A percentile compares a stretch with the other conserved stretches of the same genome.
Evolutionary conservation across 2,329 filamentous ascomycete genomes (phyloP).

Genomic region (Ophiostoma tasmaniense): DNA sequence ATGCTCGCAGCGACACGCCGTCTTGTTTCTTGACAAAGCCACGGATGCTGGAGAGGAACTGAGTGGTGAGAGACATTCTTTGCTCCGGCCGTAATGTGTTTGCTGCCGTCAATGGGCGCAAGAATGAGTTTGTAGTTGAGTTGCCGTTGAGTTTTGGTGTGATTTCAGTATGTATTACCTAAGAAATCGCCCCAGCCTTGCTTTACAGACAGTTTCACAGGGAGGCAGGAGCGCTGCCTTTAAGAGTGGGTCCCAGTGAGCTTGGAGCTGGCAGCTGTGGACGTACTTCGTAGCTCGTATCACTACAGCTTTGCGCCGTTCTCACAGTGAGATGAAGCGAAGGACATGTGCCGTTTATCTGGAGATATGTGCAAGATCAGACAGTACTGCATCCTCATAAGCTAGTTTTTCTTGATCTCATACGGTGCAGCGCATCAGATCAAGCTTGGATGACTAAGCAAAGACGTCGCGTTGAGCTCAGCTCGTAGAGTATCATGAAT

Average conservation of each 20-base stretch:
- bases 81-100: not conserved
- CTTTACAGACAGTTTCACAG: not conserved
- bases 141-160: not conserved
- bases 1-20: constrained; percentile 57
- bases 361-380: too few species aligned
- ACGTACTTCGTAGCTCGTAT: not conserved
- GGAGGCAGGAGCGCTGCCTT: not conserved
- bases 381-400: too few species aligned
- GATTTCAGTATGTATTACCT: not conserved
- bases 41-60: constrained; percentile 22
- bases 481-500: too few species aligned
- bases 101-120: constrained; percentile 1
- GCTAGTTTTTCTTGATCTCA: not conserved
- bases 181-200: not conserved
- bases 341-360: too few species aligned
- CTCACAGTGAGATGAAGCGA: not conserved
- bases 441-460: not conserved
- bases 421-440: not conserved
- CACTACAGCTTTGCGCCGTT: not conserved
- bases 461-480: not conserved
- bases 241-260: not conserved
- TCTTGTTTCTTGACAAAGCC: constrained; percentile 31
- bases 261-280: not conserved
- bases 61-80: constrained; percentile 21
- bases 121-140: not conserved